phyloP scores from a whole-genome alignment of 2,329 filamentous ascomycete genomes.

The Claviceps sp. region DNA sequence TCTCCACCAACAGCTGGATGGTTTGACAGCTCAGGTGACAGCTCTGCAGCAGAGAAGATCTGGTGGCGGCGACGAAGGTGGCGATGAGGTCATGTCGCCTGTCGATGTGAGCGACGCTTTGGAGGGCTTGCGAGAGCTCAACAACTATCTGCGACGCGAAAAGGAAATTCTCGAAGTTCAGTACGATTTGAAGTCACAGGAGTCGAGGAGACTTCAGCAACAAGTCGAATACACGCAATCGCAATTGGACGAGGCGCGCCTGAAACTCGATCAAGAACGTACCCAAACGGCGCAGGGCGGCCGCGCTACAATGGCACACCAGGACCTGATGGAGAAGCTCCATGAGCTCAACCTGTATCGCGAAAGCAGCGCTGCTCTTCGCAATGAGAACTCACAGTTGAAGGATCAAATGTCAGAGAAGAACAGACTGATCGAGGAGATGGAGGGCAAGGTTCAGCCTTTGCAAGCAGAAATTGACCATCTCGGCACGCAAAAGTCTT shows the following conservation, averaged over 20 bases:
- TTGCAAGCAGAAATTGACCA: constrained; percentile 69
- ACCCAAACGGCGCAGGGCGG: constrained; percentile 61
- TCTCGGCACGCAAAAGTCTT: constrained; percentile 66
- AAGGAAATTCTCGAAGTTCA: constrained; percentile 99
- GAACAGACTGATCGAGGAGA: constrained; percentile 57
- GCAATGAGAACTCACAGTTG: constrained; percentile 71
- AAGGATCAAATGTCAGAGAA: constrained; percentile 66
- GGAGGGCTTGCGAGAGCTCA: constrained; percentile 77
- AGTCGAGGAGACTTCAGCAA: constrained; percentile 77
- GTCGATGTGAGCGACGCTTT: constrained; percentile 44
- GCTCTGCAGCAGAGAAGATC: constrained; percentile 62
- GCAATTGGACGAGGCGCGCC: constrained; percentile 75
- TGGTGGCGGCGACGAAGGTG: constrained; percentile 33
- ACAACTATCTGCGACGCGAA: constrained; percentile 81
- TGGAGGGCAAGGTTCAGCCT: constrained; percentile 66
- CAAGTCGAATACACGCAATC: constrained; percentile 77
- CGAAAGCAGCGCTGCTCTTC: constrained; percentile 83
- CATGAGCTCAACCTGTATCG: constrained; percentile 93
- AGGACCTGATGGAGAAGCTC: constrained; percentile 84
- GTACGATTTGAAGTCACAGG: constrained; percentile 76
- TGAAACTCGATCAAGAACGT: constrained; percentile 86
- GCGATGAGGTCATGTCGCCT: constrained; percentile 39
- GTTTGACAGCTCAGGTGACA: constrained; percentile 65
- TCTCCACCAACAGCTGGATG: constrained; percentile 79
- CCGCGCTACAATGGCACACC: constrained; percentile 63